Conservation (phyloP, 2,329 filamentous ascomycete genomes). For the Penicillium sclerotigenum region DNA sequence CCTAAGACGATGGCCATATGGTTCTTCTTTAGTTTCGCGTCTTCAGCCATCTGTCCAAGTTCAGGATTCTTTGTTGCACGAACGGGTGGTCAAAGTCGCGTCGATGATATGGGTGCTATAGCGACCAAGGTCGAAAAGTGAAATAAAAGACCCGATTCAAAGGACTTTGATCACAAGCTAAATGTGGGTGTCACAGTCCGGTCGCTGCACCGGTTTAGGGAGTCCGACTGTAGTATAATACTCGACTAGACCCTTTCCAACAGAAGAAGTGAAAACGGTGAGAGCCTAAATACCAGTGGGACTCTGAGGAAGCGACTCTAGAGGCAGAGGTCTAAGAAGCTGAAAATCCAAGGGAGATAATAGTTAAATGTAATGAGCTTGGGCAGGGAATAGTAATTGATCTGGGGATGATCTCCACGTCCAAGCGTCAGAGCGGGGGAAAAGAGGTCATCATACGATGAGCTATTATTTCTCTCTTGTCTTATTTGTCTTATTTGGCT, state of each 20-base stretch:
- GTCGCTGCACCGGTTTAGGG: background rate
- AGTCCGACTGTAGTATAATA: background rate
- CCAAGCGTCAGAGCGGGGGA: slow-evolving; percentile 21
- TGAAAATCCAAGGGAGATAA: background rate
- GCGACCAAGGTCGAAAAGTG: background rate
- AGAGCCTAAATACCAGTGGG: background rate
- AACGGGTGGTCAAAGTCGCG: background rate
- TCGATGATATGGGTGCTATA: background rate
- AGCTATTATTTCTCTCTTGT: no score
- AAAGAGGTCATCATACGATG: slow-evolving; percentile 3
- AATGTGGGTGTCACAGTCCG: background rate
- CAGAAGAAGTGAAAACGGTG: no score
- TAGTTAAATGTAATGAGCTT: background rate
- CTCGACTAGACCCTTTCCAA: background rate
- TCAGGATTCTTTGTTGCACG: background rate
- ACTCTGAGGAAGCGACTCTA: background rate
- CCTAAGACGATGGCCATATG: slow-evolving; percentile 35
- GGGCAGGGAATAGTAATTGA: background rate
- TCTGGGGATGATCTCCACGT: slow-evolving; percentile 18
- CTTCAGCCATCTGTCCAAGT: slow-evolving; percentile 16
- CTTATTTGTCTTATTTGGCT: background rate
- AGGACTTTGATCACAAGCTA: background rate
- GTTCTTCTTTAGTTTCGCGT: slow-evolving; percentile 20
- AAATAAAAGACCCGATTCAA: background rate
- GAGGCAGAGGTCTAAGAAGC: background rate